phyloP scores from a whole-genome alignment of 768 basidiomycete genomes.

The Fomitopsis serialis region DNA sequence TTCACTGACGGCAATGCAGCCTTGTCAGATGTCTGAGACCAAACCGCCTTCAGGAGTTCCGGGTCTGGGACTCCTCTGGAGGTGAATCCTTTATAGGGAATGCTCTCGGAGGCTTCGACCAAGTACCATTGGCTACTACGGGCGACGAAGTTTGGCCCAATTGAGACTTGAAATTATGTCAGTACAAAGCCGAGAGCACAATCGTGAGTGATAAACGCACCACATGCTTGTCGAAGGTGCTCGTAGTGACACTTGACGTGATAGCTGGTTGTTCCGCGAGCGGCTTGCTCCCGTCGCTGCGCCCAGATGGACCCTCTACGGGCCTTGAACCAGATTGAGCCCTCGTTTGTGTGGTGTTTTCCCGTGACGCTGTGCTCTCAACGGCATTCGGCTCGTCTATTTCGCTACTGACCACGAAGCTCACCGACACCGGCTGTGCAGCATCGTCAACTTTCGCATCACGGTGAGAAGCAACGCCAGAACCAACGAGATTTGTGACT shows the following conservation, averaged over 20 bases:
- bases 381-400: slow-evolving; percentile 36
- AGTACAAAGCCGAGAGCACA: too few relatives aligned
- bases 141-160: too few relatives aligned
- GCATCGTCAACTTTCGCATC: slow-evolving; percentile 51
- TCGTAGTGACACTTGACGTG: too few relatives aligned
- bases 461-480: slow-evolving; percentile 69
- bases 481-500: slow-evolving; percentile 71
- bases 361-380: background rate
- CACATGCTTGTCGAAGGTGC: too few relatives aligned
- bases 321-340: too few relatives aligned
- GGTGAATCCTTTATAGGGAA: slow-evolving; percentile 64
- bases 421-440: slow-evolving; percentile 49
- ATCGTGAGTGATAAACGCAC: too few relatives aligned
- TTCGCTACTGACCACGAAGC: slow-evolving; percentile 79
- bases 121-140: slow-evolving; percentile 32
- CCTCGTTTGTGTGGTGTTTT: too few relatives aligned
- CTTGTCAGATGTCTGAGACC: slow-evolving; percentile 76
- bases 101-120: slow-evolving; percentile 50
- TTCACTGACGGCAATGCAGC: slow-evolving; percentile 64
- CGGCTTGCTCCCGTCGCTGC: too few relatives aligned
- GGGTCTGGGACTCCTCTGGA: slow-evolving; percentile 62
- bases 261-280: too few relatives aligned
- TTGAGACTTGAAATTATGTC: too few relatives aligned
- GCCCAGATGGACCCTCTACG: too few relatives aligned
- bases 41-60: slow-evolving; percentile 81